phyloP scores from a whole-genome alignment of 2,329 filamentous ascomycete species.

The Colletotrichum spinosum region DNA sequence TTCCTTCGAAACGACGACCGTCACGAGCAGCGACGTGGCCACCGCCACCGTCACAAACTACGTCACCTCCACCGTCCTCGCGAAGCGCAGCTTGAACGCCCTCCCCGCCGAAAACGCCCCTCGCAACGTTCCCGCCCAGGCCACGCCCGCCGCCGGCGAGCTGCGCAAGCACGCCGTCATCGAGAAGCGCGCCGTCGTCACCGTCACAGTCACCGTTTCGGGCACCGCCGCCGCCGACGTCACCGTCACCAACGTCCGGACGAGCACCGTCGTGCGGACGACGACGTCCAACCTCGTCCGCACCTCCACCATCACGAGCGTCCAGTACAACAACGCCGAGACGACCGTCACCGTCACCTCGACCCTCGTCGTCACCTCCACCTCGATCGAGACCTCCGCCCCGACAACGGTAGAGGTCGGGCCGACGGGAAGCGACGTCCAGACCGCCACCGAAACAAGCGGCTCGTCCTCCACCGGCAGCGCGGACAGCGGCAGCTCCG shows the following conservation, averaged over 20 bases:
- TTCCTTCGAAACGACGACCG: conserved; percentile 49
- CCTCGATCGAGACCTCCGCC: conserved; percentile 45
- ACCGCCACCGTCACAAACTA: conserved; percentile 51
- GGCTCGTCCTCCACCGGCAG: conserved; percentile 10
- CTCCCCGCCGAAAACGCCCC: conserved; percentile 44
- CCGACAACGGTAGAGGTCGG: conserved; percentile 41
- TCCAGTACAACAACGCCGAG: conserved; percentile 46
- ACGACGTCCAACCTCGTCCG: conserved; percentile 43
- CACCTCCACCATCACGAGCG: conserved; percentile 41
- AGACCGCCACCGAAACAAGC: conserved; percentile 35
- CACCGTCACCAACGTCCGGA: conserved; percentile 21
- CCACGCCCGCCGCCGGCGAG: conserved; percentile 34
- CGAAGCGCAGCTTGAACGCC: conserved; percentile 46
- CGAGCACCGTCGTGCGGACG: conserved; percentile 43
- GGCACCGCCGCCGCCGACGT: conserved; percentile 44
- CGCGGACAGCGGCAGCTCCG: conserved; percentile 27
- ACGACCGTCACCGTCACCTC: conserved; percentile 53
- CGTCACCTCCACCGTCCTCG: conserved; percentile 49
- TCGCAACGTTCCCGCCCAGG: conserved; percentile 37
- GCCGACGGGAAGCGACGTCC: conserved; percentile 42
- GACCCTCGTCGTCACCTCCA: conserved; percentile 50
- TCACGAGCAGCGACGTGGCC: conserved; percentile 49
- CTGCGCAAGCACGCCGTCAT: conserved; percentile 41
- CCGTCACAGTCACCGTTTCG: conserved; percentile 47
- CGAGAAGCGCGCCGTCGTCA: conserved; percentile 50